Conservation (phyloP, 164 flowering plant species). For the Houttuynia cordata region DNA sequence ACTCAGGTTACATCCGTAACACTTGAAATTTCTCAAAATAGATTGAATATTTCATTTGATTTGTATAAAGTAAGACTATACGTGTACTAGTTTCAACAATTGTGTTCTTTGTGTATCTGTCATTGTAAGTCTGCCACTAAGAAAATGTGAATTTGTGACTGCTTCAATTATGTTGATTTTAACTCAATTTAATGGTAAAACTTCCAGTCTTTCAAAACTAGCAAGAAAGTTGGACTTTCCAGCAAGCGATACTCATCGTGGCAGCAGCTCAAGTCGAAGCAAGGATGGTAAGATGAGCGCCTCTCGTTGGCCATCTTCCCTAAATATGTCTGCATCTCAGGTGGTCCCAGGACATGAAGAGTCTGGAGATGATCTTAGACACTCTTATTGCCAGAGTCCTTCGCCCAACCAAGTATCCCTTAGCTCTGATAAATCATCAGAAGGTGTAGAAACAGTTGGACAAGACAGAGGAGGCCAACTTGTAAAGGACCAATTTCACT, state of each 20-base stretch:
- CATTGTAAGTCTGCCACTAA: neutral
- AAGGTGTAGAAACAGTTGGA: slow-evolving; percentile 9
- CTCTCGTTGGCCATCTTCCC: slow-evolving; percentile 18
- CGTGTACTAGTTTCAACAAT: neutral
- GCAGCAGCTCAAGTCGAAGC: slow-evolving; percentile 16
- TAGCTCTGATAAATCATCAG: slow-evolving; percentile 13
- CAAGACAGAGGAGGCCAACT: slow-evolving; percentile 11
- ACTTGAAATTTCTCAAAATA: neutral
- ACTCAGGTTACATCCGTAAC: slow-evolving; percentile 35
- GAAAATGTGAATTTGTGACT: neutral
- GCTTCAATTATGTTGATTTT: neutral
- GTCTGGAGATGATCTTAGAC: slow-evolving; percentile 14
- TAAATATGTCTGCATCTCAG: slow-evolving; percentile 27
- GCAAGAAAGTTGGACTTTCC: slow-evolving; percentile 31
- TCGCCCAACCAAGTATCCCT: slow-evolving; percentile 27
- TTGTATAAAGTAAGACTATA: neutral
- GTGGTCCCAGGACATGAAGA: slow-evolving; percentile 19
- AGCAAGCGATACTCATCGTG: slow-evolving; percentile 13
- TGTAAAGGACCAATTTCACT: slow-evolving; percentile 46
- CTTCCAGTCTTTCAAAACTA: slow-evolving; percentile 46
- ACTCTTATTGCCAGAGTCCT: slow-evolving; percentile 25
- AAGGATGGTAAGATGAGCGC: slow-evolving; percentile 20
- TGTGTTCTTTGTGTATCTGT: neutral
- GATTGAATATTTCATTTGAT: neutral
- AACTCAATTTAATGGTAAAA: neutral